These are phyloP conservation scores for Lablab purpureus DNA, from an alignment of 306 rosid species.

Conservation along the genomic window DNA sequence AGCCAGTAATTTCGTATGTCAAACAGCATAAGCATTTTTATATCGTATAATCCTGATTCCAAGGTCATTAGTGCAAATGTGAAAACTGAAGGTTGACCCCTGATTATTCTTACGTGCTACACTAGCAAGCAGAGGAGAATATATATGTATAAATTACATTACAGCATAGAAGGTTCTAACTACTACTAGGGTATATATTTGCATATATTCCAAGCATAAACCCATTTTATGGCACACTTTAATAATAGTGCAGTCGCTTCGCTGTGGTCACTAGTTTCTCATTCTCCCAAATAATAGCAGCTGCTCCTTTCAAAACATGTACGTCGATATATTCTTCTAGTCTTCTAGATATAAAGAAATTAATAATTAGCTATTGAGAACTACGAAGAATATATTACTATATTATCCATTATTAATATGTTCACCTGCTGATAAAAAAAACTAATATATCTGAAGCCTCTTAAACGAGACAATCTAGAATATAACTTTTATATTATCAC, in stretches of 20 bases:
- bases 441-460: no score
- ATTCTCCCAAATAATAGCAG: conserved; percentile 7
- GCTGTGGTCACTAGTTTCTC: background rate
- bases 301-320: background rate
- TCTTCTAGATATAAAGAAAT: background rate
- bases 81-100: conserved; percentile 32
- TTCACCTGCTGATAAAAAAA: no score
- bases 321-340: background rate
- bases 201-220: conserved; percentile 28
- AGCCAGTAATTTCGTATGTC: conserved; percentile 29
- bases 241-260: background rate
- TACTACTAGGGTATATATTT: background rate
- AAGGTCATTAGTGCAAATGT: background rate
- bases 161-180: conserved; percentile 1
- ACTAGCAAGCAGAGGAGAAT: conserved; percentile 2
- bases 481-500: no score
- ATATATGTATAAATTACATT: conserved; percentile 21
- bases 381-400: no score
- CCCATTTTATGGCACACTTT: background rate
- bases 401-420: no score
- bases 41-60: conserved; percentile 20
- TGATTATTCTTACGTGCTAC: background rate
- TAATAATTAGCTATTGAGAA: no score
- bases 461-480: no score
- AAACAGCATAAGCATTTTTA: conserved; percentile 38